Conservation (phyloP, 139 green algal species). For the Coccomyxa sp. region DNA sequence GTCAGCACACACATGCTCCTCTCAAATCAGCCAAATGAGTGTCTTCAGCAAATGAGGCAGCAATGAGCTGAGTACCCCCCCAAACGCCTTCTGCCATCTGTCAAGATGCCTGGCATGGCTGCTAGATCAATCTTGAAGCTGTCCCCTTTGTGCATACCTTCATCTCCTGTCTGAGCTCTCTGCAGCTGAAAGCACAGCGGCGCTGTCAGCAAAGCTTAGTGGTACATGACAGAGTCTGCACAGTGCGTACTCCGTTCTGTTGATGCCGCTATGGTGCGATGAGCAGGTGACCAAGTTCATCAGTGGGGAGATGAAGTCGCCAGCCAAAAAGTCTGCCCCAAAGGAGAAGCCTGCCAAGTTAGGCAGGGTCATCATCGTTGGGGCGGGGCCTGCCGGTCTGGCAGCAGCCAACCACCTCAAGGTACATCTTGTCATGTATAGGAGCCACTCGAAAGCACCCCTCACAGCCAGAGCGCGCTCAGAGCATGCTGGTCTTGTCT, state of each 20-base stretch:
- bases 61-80: neutral
- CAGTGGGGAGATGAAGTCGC: neutral
- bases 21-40: too few species aligned
- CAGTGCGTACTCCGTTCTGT: neutral
- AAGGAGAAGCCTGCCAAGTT: slow-evolving; percentile 11
- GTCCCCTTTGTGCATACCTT: too few species aligned
- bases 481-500: neutral
- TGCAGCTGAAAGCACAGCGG: neutral
- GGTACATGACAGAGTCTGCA: neutral
- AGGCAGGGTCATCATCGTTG: slow-evolving; percentile 61
- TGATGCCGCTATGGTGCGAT: neutral
- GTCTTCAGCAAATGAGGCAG: too few species aligned
- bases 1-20: slow-evolving; percentile 9
- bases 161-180: too few species aligned
- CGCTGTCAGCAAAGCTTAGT: slow-evolving; percentile 1
- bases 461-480: neutral
- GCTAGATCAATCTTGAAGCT: too few species aligned
- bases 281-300: slow-evolving; percentile 26
- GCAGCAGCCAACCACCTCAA: slow-evolving; percentile 65
- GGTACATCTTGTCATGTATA: slow-evolving; percentile 9
- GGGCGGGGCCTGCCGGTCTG: slow-evolving; percentile 76
- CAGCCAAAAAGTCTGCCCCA: neutral
- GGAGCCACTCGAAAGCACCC: too few species aligned
- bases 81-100: neutral
- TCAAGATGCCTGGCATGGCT: neutral